Percentiles rank a stretch among this genome's conserved stretches.
Conservation (phyloP, 2,329 filamentous ascomycete genomes). For the Rhytidhysteron rufulum region DNA sequence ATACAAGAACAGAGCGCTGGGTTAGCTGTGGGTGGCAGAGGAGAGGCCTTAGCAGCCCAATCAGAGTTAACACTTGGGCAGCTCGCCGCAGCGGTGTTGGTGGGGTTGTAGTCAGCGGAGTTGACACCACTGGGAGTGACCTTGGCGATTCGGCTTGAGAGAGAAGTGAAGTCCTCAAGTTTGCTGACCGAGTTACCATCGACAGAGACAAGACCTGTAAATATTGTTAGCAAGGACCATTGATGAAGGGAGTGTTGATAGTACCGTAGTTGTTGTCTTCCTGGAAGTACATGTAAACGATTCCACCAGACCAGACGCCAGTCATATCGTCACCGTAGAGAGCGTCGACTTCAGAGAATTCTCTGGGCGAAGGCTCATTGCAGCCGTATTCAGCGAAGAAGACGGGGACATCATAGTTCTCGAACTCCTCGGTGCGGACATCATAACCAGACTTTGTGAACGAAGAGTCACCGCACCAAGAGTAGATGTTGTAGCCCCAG, state of each 20-base stretch:
- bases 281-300: conserved; percentile 98
- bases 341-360: conserved; percentile 79
- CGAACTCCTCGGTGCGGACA: conserved; percentile 80
- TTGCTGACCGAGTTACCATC: conserved; percentile 58
- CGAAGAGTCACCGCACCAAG: conserved; percentile 87
- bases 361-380: conserved; percentile 69
- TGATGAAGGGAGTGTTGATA: not conserved
- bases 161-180: conserved; percentile 69
- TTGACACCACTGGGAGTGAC: conserved; percentile 64
- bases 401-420: conserved; percentile 83
- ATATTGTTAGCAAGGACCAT: conserved; percentile 8
- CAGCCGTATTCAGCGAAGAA: conserved; percentile 99
- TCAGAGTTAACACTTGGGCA: conserved; percentile 65
- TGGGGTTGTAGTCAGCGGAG: conserved; percentile 66
- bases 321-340: conserved; percentile 82
- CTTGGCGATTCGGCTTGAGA: conserved; percentile 66
- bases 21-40: conserved; percentile 81
- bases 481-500: conserved; percentile 99
- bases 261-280: conserved; percentile 83
- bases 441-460: conserved; percentile 76
- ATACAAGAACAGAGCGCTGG: conserved; percentile 80
- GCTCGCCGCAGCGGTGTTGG: conserved; percentile 61
- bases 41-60: conserved; percentile 66
- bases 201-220: conserved; percentile 62
- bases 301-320: conserved; percentile 85